Evolutionary conservation across 805 yeast genomes (phyloP).

Genomic region (Hyphopichia homilentoma): DNA sequence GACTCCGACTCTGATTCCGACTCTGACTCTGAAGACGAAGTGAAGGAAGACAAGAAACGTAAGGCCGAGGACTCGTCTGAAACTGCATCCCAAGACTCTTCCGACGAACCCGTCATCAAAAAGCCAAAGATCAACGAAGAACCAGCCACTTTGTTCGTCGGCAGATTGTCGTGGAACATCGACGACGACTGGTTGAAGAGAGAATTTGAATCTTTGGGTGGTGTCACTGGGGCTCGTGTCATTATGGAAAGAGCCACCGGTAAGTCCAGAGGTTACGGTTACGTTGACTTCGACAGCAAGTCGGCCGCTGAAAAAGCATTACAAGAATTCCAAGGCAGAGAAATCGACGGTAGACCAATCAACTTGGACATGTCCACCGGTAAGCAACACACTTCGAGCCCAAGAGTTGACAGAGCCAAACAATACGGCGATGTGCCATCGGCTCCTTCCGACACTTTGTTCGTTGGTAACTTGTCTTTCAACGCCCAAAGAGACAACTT

Average conservation of each 20-base stretch:
- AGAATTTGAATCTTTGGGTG: constrained; percentile 81
- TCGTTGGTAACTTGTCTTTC: constrained; percentile 95
- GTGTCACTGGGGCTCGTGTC: constrained; percentile 86
- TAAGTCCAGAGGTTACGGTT: constrained; percentile 95
- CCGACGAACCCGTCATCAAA: constrained; percentile 41
- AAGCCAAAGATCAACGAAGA: constrained; percentile 55
- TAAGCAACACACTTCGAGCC: constrained; percentile 60
- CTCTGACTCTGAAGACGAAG: constrained; percentile 19
- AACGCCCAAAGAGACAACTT: constrained; percentile 78
- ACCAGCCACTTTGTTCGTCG: constrained; percentile 90
- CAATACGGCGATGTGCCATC: constrained; percentile 88
- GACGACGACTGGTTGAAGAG: constrained; percentile 91
- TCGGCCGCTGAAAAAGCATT: constrained; percentile 84
- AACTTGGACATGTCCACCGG: constrained; percentile 89
- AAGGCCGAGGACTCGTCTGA: constrained; percentile 37
- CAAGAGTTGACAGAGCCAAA: constrained; percentile 76
- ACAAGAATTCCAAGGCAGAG: constrained; percentile 81
- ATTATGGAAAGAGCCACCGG: constrained; percentile 89
- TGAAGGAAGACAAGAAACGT: constrained; percentile 30
- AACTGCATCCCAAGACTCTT: constrained; percentile 9
- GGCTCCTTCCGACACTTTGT: constrained; percentile 91
- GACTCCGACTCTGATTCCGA: constrained; percentile 24
- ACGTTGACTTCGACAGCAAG: constrained; percentile 85
- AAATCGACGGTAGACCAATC: constrained; percentile 95
- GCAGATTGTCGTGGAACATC: constrained; percentile 95